Conservation (phyloP, 345 rosid genomes). For the Noccaea bulbosa region DNA sequence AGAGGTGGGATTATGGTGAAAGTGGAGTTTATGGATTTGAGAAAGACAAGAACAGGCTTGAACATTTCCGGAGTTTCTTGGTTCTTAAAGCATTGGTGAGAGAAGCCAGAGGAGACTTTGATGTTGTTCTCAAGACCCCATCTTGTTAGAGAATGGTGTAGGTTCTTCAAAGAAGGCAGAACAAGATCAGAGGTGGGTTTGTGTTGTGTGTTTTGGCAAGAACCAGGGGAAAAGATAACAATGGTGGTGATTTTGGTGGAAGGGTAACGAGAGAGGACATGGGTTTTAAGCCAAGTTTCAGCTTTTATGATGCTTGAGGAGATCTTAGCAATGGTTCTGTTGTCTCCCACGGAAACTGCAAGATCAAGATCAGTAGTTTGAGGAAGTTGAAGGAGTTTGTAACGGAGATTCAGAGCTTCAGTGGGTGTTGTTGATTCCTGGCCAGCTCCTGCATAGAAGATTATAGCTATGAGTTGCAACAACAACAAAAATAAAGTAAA, state of each 20-base stretch:
- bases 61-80: constrained; percentile 30
- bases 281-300: constrained; percentile 69
- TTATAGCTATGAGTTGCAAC: constrained; percentile 7
- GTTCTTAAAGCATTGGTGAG: constrained; percentile 46
- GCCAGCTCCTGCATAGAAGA: constrained; percentile 53
- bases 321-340: constrained; percentile 52
- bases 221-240: constrained; percentile 51
- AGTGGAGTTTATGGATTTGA: constrained; percentile 59
- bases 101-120: constrained; percentile 63
- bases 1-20: constrained; percentile 52
- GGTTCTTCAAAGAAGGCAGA: constrained; percentile 57
- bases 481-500: background rate
- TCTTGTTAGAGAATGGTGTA: constrained; percentile 63
- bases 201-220: constrained; percentile 49
- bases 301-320: constrained; percentile 65
- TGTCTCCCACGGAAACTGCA: constrained; percentile 55
- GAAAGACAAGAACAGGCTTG: constrained; percentile 49
- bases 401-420: constrained; percentile 47
- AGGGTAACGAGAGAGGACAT: constrained; percentile 70
- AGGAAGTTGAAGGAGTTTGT: constrained; percentile 37
- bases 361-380: constrained; percentile 44
- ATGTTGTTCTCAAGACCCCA: constrained; percentile 77
- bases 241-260: constrained; percentile 65
- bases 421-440: constrained; percentile 51
- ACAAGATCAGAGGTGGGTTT: constrained; percentile 48